Conservation (phyloP, 2,329 filamentous ascomycete species). For the Intubia oerlemansii region DNA sequence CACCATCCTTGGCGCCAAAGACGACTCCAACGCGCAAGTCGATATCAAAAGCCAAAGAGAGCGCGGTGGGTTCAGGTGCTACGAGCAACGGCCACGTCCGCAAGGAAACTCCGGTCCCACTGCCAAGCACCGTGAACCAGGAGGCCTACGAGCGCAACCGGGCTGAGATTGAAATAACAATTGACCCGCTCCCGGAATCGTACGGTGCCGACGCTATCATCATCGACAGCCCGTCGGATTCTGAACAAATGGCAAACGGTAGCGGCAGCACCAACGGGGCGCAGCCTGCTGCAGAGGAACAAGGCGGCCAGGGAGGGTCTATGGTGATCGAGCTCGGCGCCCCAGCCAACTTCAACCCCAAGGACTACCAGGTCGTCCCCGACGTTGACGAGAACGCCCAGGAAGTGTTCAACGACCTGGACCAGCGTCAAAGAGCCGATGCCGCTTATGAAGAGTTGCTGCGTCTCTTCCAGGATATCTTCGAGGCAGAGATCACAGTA, state of each 20-base stretch:
- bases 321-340: slow-evolving; percentile 28
- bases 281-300: slow-evolving; percentile 5
- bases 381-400: slow-evolving; percentile 27
- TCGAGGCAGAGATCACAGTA: slow-evolving; percentile 53
- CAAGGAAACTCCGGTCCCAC: too few species aligned
- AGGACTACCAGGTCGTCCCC: slow-evolving; percentile 28
- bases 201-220: not conserved
- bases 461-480: slow-evolving; percentile 47
- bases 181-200: slow-evolving; percentile 14
- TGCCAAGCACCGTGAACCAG: too few species aligned
- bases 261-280: not conserved
- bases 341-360: slow-evolving; percentile 21
- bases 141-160: too few species aligned
- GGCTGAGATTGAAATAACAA: slow-evolving; percentile 25
- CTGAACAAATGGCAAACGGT: slow-evolving; percentile 1
- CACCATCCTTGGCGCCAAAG: too few species aligned
- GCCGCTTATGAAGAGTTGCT: slow-evolving; percentile 50
- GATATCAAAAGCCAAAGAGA: slow-evolving; percentile 3
- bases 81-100: too few species aligned
- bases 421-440: slow-evolving; percentile 67
- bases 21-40: too few species aligned
- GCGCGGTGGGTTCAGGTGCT: too few species aligned
- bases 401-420: slow-evolving; percentile 39
- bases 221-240: not conserved
- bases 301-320: too few species aligned